Base-by-base conservation (phyloP, 2,329 filamentous ascomycete genomes). In the Pseudopyricularia javanii region DNA sequence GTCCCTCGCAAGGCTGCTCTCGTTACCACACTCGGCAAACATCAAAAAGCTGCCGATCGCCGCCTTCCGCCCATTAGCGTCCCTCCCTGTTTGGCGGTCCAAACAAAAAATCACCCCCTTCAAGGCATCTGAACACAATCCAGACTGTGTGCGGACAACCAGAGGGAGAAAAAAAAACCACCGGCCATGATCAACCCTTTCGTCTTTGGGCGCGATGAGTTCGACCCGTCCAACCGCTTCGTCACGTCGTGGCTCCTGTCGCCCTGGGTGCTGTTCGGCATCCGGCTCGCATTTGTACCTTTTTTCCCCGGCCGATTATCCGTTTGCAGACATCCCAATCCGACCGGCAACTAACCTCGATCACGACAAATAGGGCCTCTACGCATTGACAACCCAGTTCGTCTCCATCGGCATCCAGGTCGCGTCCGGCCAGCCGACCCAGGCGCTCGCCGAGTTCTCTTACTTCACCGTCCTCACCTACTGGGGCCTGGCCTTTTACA, bases 381-480 rank as follows among this genome's bases (percentile, higher is more conserved):
- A 91, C 70, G 76, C 80, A 57, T 86, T 93, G 67, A 69, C 74
- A 24, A 80, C 81, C 12, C 75, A 85, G 54, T 74, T 93, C 69
- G 80, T 83, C 72, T 78, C 80, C 63, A 80, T 90, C 63, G 82
- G 73, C 56, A 24, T 22, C 20, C 22, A 45, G 20, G 40, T 45
- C 40, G 40, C 40, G 17, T 4, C 9, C 40, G 40, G 40, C 40
- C 20, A 45, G 12, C 24, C 40, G 20, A 20, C 6, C 40, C 22
- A 45, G 20, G 40, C 40, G 8, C 22, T 72, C 51, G 67, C 72
- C 47, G 76, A 75, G 47, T 93, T 94, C 71, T 88, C 83, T 60
- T 94, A 81, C 74, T 94, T 95, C 72, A 94, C 89, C 28, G 74
- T 83, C 61, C 72, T 93, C 54, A 88, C 85, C 9, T 93, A 85